These are phyloP conservation scores for Inga laurina DNA, from an alignment of 306 rosid species.

Conservation along the genomic window DNA sequence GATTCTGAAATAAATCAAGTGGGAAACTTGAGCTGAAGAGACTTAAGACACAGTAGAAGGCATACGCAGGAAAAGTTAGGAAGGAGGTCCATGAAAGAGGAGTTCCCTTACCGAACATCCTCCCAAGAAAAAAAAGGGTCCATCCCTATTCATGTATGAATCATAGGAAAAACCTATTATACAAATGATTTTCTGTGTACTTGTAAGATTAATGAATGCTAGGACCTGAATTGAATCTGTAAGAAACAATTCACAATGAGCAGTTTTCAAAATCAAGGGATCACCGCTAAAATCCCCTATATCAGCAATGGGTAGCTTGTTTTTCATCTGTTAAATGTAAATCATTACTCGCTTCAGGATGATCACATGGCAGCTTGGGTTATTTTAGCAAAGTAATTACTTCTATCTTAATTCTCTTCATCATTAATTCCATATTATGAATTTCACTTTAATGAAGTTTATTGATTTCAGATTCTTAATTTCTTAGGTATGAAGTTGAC, in stretches of 20 bases:
- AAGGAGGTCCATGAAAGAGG: neutral
- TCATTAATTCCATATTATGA: neutral
- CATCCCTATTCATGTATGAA: neutral
- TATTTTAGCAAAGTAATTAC: constrained; percentile 15
- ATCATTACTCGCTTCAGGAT: constrained; percentile 1
- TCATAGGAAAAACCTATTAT: neutral
- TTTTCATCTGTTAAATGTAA: neutral
- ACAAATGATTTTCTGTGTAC: neutral
- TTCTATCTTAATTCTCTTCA: constrained; percentile 13
- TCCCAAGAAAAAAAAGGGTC: neutral
- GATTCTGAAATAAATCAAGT: neutral
- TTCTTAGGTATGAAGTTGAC: constrained; percentile 88
- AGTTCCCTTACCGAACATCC: neutral
- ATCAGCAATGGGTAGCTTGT: neutral
- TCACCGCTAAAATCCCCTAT: constrained; percentile 9
- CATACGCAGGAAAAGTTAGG: neutral
- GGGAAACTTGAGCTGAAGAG: neutral
- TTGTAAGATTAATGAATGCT: neutral
- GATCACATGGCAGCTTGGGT: constrained; percentile 1
- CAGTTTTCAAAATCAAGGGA: neutral
- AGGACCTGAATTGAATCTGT: neutral
- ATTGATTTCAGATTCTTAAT: constrained; percentile 47
- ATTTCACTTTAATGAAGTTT: constrained; percentile 32
- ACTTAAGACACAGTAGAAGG: neutral
- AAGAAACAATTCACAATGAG: neutral